Evolutionary conservation across 768 basidiomycete genomes (phyloP).

Genomic region (Panus rudis): DNA sequence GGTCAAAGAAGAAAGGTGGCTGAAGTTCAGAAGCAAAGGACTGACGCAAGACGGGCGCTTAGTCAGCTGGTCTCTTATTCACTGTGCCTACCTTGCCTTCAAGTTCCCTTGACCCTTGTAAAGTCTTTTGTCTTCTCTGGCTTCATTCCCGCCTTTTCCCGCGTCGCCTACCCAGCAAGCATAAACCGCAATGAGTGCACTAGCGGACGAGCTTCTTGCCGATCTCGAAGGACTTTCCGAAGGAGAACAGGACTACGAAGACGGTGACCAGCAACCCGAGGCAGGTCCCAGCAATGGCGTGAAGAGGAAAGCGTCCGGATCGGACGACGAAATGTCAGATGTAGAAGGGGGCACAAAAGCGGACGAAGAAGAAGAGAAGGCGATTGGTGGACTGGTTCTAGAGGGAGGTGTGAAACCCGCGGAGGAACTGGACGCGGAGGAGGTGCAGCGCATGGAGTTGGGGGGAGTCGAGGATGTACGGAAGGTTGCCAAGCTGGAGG

Average conservation of each 20-base stretch:
- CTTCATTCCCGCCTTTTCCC: neutral
- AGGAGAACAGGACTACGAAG: constrained; percentile 43
- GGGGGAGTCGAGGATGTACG: constrained; percentile 76
- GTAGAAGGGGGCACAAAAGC: constrained; percentile 44
- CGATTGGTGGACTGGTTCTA: constrained; percentile 51
- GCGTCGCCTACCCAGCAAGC: neutral
- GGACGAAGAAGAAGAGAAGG: constrained; percentile 32
- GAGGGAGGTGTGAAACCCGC: constrained; percentile 89
- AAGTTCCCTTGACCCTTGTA: too few relatives aligned
- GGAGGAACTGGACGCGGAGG: constrained; percentile 92
- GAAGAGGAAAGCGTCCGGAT: constrained; percentile 60
- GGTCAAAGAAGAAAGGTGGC: too few relatives aligned
- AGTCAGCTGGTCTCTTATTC: neutral
- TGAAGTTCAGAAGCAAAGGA: too few relatives aligned
- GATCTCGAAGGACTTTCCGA: constrained; percentile 85
- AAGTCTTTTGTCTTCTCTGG: neutral
- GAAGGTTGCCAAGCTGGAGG: constrained; percentile 83
- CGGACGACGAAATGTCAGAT: constrained; percentile 49
- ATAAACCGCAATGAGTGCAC: constrained; percentile 51
- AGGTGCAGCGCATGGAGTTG: constrained; percentile 93
- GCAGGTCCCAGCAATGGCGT: constrained; percentile 18
- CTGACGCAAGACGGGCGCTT: neutral
- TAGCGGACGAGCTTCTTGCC: constrained; percentile 89
- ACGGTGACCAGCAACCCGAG: constrained; percentile 28
- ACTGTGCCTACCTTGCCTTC: neutral